Base-by-base conservation (phyloP, 1,284 basidiomycete genomes). In the Cutaneotrichosporon sp. region DNA sequence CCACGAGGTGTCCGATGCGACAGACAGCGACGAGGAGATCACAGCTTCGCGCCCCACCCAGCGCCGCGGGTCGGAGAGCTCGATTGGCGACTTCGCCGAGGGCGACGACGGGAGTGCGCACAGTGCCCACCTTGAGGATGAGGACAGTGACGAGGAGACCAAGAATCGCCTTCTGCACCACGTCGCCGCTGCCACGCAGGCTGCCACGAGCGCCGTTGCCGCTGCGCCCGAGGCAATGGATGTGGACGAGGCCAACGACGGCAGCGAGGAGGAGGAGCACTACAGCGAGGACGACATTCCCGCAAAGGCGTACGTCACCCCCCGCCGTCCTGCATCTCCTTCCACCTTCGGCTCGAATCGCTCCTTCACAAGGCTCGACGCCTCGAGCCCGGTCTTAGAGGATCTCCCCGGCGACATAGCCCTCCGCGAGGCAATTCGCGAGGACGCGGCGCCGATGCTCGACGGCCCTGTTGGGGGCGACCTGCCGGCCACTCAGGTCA, bases 61-160 rank as follows among this genome's bases (percentile, higher is more conserved):
- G 53, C 55, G 64, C 16, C 47, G 59, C 13, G 71, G 65, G 7
- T 71, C 70, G 0, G 73, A 74, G 24, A 71, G 69, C 49, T 72
- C 72, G 5, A 72, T 77, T 18, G 75, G 72, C 22, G 72, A 74
- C 43, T 71, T 73, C 54, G 69, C 56, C 10, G 69, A 68, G 22
- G 49, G 43, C 4, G 54, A 50, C 14, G 47, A 50, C 9, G 47
- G 24, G 20, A 29, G 25, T 16, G 47, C 11, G 18, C 16, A 27
- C 47, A 18, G 66, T 60, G 38, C 18, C 18, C 16, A 42, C 18
- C 18, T 42, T 8, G 63, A 55, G 24, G 65, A 68, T 11, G 58
- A 63, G 47, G 68, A 71, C 8, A 65, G 66, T 24, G 46, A 60
- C n/a, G 43, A 50, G 1, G 31, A 20, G 24, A 10, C 27, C 10